Percentiles rank a stretch among this genome's conserved stretches.
Evolutionary conservation across 2,329 filamentous ascomycete genomes (phyloP).

Genomic region (Aspergillus sp.): DNA sequence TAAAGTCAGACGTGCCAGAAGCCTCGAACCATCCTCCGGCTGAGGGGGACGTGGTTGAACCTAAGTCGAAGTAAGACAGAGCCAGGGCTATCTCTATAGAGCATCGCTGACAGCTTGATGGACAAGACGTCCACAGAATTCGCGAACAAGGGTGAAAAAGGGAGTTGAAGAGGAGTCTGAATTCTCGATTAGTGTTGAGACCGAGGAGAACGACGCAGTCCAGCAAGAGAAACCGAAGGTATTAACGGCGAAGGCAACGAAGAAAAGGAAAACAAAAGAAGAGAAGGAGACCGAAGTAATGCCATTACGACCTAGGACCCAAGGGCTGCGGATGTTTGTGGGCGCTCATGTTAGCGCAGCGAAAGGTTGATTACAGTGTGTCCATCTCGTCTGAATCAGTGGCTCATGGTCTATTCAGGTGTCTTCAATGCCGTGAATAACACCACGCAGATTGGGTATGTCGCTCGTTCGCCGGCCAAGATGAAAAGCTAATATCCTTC

Average conservation of each 20-base stretch:
- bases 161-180: conserved; percentile 12
- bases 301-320: conserved; percentile 64
- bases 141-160: conserved; percentile 6
- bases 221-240: conserved; percentile 30
- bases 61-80: background rate
- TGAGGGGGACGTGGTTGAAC: background rate
- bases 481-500: conserved; percentile 5
- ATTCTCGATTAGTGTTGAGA: background rate
- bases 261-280: conserved; percentile 48
- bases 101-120: background rate
- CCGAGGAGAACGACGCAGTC: conserved; percentile 5
- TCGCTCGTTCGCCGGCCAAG: background rate
- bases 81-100: background rate
- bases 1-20: conserved; percentile 11
- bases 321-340: conserved; percentile 70
- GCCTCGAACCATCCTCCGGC: background rate
- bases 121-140: background rate
- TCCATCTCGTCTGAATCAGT: conserved; percentile 6
- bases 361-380: conserved; percentile 55
- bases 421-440: conserved; percentile 84
- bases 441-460: conserved; percentile 62
- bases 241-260: conserved; percentile 42
- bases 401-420: conserved; percentile 43
- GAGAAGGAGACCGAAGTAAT: conserved; percentile 50
- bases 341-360: conserved; percentile 89